Evolutionary conservation across 129 eudicot genomes (phyloP).

Genomic region (sunflower (Helianthus annuus)): HanXRQr2.0-SUNRISE NC_035437.2:170044206-170044705

Average conservation of each 20-base stretch:
- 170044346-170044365: constrained; percentile 66
- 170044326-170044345: constrained; percentile 75
- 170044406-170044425: constrained; percentile 71
- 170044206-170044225: background rate
- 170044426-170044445: constrained; percentile 83
- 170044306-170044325: constrained; percentile 70
- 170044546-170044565: no score
- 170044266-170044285: constrained; percentile 40
- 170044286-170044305: constrained; percentile 76
- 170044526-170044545: no score
- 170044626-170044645: no score
- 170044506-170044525: constrained; percentile 12
- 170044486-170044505: constrained; percentile 74
- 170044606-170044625: no score
- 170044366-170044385: constrained; percentile 75
- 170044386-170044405: constrained; percentile 68
- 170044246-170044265: background rate
- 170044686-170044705: no score
- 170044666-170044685: no score
- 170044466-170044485: constrained; percentile 65
- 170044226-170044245: background rate
- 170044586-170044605: no score
- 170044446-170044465: constrained; percentile 79
- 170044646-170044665: no score
- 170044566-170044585: no score